Evolutionary conservation across 169 alveolate genomes (phyloP).

Genomic region (Plasmodium inui): DNA sequence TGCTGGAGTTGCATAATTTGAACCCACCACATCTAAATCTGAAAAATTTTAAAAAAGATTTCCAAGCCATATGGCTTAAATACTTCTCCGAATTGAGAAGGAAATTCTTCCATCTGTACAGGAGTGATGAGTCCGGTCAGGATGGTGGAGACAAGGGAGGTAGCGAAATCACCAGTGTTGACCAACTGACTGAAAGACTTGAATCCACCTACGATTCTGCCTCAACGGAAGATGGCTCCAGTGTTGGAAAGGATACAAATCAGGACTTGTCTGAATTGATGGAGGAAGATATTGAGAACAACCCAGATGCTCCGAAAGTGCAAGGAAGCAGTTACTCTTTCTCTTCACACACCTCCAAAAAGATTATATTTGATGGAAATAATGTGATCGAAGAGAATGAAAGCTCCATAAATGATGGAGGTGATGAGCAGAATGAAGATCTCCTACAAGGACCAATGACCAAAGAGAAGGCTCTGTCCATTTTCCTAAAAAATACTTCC

Average conservation of each 20-base stretch:
- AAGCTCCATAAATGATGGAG: not conserved
- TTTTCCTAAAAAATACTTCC: conserved; percentile 2
- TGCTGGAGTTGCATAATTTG: not conserved
- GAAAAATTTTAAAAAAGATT: not conserved
- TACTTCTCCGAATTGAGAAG: conserved; percentile 1
- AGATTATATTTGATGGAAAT: not conserved
- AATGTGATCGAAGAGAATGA: not conserved
- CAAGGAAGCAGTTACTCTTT: not conserved
- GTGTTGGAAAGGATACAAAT: not conserved
- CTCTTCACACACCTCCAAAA: conserved; percentile 16
- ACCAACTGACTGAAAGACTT: not conserved
- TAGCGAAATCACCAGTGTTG: not conserved
- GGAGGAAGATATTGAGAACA: not conserved
- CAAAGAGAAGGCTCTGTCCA: conserved; percentile 13
- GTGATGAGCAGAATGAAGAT: not conserved
- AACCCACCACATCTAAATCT: not conserved
- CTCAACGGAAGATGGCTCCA: not conserved
- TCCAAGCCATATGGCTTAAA: not conserved
- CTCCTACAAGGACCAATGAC: not conserved
- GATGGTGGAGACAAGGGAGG: not conserved
- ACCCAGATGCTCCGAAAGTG: not conserved
- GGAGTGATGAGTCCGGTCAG: not conserved
- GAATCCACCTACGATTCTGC: conserved; percentile 13
- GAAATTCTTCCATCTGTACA: conserved; percentile 23
- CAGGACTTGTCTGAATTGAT: not conserved